A percentile compares a stretch with the other conserved stretches of the same genome.
Evolutionary conservation across 2,329 filamentous ascomycete species (phyloP).

Genomic region (Apiospora hydei): DNA sequence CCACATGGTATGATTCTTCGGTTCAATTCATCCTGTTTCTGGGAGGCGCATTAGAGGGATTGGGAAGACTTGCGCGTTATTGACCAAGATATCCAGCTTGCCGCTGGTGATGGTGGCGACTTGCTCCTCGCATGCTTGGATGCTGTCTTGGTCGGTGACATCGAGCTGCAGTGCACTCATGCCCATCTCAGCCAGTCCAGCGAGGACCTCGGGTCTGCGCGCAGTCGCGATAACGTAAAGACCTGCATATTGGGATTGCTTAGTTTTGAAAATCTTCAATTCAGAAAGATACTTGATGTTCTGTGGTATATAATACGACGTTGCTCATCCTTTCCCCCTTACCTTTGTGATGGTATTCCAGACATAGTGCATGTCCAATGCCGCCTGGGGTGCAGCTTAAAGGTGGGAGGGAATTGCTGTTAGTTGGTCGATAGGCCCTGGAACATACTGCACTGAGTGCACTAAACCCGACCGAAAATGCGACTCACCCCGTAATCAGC

Average conservation of each 20-base stretch:
- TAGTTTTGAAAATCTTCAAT: neutral
- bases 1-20: neutral
- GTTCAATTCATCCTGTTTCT: neutral
- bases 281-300: neutral
- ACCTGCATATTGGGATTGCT: conserved; percentile 35
- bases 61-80: conserved; percentile 58
- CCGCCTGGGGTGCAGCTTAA: conserved; percentile 64
- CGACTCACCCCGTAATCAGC: conserved; percentile 23
- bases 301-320: no score
- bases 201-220: conserved; percentile 56
- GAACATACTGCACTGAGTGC: no score
- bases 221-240: conserved; percentile 65
- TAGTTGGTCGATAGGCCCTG: neutral
- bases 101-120: conserved; percentile 58
- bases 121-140: conserved; percentile 54
- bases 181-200: conserved; percentile 52
- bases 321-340: no score
- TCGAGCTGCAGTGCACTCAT: conserved; percentile 61
- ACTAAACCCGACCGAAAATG: neutral
- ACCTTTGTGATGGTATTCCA: conserved; percentile 62
- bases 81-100: conserved; percentile 64
- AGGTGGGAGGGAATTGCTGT: conserved; percentile 34
- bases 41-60: no score
- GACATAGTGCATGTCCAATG: conserved; percentile 61
- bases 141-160: conserved; percentile 59